phyloP scores from a whole-genome alignment of 108 stramenopile genomes.

The Cafeteria roenbergensis region DNA sequence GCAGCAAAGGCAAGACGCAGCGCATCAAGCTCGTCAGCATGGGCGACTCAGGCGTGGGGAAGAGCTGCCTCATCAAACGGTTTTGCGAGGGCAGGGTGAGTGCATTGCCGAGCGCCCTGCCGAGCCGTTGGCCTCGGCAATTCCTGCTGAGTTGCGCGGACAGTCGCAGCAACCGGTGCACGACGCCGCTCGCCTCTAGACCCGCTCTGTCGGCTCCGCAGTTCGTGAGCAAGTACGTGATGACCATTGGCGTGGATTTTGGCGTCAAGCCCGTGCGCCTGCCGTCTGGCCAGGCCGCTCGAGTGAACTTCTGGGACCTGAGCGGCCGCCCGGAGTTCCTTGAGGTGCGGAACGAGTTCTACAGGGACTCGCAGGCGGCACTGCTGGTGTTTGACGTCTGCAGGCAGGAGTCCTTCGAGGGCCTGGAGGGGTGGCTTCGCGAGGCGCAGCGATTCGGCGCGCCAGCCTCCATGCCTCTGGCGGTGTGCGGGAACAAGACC shows the following conservation, averaged over 20 bases:
- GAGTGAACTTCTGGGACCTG: slow-evolving; percentile 45
- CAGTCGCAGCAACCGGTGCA: background rate
- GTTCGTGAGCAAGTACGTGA: slow-evolving; percentile 53
- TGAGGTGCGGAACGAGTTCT: slow-evolving; percentile 66
- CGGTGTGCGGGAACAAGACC: slow-evolving; percentile 52
- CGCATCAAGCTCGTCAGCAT: slow-evolving; percentile 55
- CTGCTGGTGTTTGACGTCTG: slow-evolving; percentile 52
- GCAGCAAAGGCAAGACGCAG: slow-evolving; percentile 8
- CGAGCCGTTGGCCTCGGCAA: too few species aligned
- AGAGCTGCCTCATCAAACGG: slow-evolving; percentile 61
- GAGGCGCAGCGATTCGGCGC: slow-evolving; percentile 47
- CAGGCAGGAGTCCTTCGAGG: slow-evolving; percentile 39
- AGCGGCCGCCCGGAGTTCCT: slow-evolving; percentile 54
- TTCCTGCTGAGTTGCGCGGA: background rate
- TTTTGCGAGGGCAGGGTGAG: slow-evolving; percentile 53
- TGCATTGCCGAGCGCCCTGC: background rate
- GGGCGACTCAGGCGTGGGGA: slow-evolving; percentile 46
- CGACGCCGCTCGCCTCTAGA: background rate
- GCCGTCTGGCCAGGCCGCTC: slow-evolving; percentile 32
- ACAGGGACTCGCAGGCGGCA: slow-evolving; percentile 56
- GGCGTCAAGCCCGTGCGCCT: slow-evolving; percentile 52
- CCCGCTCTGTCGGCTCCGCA: too few species aligned
- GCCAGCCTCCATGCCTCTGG: slow-evolving; percentile 30
- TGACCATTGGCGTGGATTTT: slow-evolving; percentile 66
- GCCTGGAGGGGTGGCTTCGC: slow-evolving; percentile 43